These are phyloP conservation scores for Kazachstania kunashirensis DNA, from an alignment of 805 yeast species.

Conservation along the genomic window DNA sequence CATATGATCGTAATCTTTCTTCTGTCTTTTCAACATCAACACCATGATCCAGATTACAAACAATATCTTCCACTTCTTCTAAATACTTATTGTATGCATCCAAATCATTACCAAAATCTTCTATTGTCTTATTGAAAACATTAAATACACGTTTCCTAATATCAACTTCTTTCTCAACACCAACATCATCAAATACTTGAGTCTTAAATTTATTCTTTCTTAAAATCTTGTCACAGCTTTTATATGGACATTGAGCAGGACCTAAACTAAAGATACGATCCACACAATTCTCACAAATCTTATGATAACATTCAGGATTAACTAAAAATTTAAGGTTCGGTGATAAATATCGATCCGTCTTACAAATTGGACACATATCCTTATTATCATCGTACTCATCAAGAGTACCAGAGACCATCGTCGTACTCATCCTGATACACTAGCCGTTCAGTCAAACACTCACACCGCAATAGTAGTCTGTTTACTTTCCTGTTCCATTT, in stretches of 20 bases:
- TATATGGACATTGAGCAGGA: slow-evolving; percentile 95
- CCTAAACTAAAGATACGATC: slow-evolving; percentile 90
- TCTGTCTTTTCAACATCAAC: slow-evolving; percentile 63
- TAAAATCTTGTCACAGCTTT: slow-evolving; percentile 76
- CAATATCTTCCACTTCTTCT: slow-evolving; percentile 73
- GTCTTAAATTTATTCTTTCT: slow-evolving; percentile 84
- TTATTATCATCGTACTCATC: slow-evolving; percentile 43
- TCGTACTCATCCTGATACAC: slow-evolving; percentile 2
- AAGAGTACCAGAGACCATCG: slow-evolving; percentile 8
- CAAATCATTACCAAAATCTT: slow-evolving; percentile 51
- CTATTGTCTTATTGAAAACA: slow-evolving; percentile 71
- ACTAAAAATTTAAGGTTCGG: slow-evolving; percentile 89
- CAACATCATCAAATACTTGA: slow-evolving; percentile 85
- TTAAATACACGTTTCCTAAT: slow-evolving; percentile 66
- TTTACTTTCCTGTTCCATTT: too few relatives aligned
- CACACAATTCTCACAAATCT: slow-evolving; percentile 93
- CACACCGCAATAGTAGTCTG: too few relatives aligned
- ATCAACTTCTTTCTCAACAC: slow-evolving; percentile 87
- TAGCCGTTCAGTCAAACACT: too few relatives aligned
- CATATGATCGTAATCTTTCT: slow-evolving; percentile 55
- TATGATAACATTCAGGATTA: slow-evolving; percentile 96
- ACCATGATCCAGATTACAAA: slow-evolving; percentile 65
- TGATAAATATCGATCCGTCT: slow-evolving; percentile 85
- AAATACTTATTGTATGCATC: slow-evolving; percentile 65
- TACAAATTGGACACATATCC: slow-evolving; percentile 96